phyloP scores from a whole-genome alignment of 192 early-diverging fungal species.

The Chytriomyces hyalinus region DNA sequence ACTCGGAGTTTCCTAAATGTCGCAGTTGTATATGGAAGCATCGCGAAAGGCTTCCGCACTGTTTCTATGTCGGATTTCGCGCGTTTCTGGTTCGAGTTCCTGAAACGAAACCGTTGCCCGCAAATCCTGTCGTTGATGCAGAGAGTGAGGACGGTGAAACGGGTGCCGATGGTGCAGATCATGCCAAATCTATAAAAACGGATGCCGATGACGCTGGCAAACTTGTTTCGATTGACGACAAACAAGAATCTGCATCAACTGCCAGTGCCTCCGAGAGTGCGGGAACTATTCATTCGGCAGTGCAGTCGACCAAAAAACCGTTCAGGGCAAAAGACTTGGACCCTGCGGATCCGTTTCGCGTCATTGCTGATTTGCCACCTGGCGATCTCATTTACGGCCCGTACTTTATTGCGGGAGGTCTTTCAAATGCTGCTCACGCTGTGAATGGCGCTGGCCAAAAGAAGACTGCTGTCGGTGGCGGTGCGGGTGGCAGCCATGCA shows the following conservation, averaged over 20 bases:
- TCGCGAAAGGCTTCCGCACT: slow-evolving; percentile 25
- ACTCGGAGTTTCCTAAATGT: not conserved
- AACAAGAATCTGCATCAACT: not conserved
- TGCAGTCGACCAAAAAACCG: not conserved
- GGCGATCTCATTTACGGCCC: slow-evolving; percentile 23
- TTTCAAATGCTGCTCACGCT: too few species aligned
- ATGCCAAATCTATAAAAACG: not conserved
- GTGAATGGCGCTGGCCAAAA: too few species aligned
- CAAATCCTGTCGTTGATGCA: not conserved
- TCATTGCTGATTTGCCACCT: slow-evolving; percentile 14
- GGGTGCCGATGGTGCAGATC: not conserved
- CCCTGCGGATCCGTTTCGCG: not conserved
- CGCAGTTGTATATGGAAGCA: slow-evolving; percentile 34
- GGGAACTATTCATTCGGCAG: not conserved
- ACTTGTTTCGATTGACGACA: slow-evolving; percentile 1
- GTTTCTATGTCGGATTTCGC: slow-evolving; percentile 28
- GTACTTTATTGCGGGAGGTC: slow-evolving; percentile 13
- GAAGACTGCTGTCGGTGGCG: too few species aligned
- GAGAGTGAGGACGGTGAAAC: not conserved
- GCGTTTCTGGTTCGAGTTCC: slow-evolving; percentile 11
- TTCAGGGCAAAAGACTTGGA: not conserved
- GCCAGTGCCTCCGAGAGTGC: not conserved
- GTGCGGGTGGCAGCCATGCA: too few species aligned
- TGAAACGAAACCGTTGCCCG: too few species aligned
- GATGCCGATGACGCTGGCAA: not conserved